phyloP scores from a whole-genome alignment of 169 alveolate genomes.

The Perkinsus chesapeaki region DNA sequence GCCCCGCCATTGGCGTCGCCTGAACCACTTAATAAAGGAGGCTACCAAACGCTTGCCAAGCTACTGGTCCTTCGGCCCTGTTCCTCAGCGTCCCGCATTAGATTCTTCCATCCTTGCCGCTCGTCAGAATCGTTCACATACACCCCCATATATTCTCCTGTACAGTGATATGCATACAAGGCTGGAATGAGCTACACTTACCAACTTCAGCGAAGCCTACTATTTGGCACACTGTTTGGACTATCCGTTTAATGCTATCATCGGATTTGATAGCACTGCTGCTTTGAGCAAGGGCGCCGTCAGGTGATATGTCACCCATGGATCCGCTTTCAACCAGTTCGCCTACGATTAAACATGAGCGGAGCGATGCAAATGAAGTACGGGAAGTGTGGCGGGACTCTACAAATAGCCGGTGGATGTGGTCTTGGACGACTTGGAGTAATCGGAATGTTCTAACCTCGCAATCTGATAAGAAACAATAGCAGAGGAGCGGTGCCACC shows the following conservation, averaged over 20 bases:
- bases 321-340: neutral
- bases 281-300: neutral
- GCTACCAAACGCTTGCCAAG: neutral
- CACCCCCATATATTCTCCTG: neutral
- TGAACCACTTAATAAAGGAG: neutral
- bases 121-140: neutral
- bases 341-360: neutral
- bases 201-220: neutral
- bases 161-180: neutral
- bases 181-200: neutral
- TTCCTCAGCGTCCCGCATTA: neutral
- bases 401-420: neutral
- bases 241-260: neutral
- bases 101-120: neutral
- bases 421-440: neutral
- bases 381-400: neutral
- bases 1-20: neutral
- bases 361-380: neutral
- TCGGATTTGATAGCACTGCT: neutral
- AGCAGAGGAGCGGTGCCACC: neutral
- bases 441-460: neutral
- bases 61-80: neutral
- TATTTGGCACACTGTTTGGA: neutral
- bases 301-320: neutral
- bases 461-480: neutral